Evolutionary conservation across 805 yeast genomes (phyloP), one percentile per base, ranked within the genome.

Genomic region (Hanseniaspora thailandica): DNA sequence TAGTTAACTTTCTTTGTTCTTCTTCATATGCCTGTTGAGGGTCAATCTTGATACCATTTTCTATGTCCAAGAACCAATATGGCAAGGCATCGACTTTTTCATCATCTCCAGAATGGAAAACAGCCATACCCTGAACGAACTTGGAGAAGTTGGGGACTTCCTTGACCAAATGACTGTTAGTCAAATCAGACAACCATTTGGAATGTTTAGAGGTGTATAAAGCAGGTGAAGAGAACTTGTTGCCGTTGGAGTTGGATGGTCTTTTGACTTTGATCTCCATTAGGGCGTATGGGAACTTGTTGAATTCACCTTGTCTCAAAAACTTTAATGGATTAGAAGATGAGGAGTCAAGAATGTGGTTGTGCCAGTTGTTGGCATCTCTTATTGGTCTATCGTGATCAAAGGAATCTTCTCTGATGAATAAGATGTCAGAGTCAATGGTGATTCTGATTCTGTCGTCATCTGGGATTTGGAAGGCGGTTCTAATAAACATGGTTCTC

Each of bases 401-500:
- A 63, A 90, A 84, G 0, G 90, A 69, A 66, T 90, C 97, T 66
- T 90, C 98, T 61, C 97, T 79, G 57, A 90, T 82, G 64, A 86
- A 89, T 50, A 82, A 64, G 54, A 93, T 79, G 65, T 93, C 93
- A 15, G 94, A 83, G 69, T 90, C 97, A 58, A 90, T 86, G 43
- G 86, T 82, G 56, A 93, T 81, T 65, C 97, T 81, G 36, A 89
- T 83, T 63, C 90, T 78, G 66, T 89, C 94, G 66, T 93, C 97
- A 55, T 97, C 97, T 2, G 98, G 98, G 61, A 90, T 90, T 73
- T 90, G 97, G 73, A 93, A 90, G 2, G 97, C 97, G 5, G 96
- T 86, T 67, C 97, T 77, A 40, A 87, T 85, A 70, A 86, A 87
- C 35, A 82, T 78, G 10, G 96, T 78, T 70, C 97, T 81, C 65